phyloP scores from a whole-genome alignment of 2,329 filamentous ascomycete genomes.

The Colletotrichum simmondsii region DNA sequence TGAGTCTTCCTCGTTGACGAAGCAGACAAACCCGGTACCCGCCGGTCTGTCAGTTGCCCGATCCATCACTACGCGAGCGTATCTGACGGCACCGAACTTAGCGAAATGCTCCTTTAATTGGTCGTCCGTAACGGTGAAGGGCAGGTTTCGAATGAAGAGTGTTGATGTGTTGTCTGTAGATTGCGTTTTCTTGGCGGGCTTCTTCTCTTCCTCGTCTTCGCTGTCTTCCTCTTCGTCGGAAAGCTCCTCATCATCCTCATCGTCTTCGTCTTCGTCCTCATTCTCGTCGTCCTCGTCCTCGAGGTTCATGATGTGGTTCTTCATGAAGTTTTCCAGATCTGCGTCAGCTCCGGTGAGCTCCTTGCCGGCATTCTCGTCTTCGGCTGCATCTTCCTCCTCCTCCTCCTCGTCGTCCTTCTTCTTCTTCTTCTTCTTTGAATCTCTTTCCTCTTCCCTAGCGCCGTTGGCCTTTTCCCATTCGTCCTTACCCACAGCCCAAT shows the following conservation, averaged over 20 bases:
- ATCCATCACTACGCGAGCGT: constrained; percentile 92
- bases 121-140: constrained; percentile 88
- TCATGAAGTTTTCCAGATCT: constrained; percentile 66
- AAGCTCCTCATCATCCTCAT: constrained; percentile 57
- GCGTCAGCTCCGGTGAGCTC: constrained; percentile 55
- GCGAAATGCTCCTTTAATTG: constrained; percentile 85
- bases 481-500: constrained; percentile 95
- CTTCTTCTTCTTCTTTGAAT: constrained; percentile 42
- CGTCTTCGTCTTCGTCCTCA: constrained; percentile 55
- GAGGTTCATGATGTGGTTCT: constrained; percentile 66
- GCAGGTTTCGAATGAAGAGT: constrained; percentile 92
- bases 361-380: constrained; percentile 39
- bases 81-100: constrained; percentile 89
- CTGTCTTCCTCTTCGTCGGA: constrained; percentile 55
- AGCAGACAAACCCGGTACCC: constrained; percentile 96
- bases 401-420: constrained; percentile 55
- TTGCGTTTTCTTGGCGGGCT: constrained; percentile 46
- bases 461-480: constrained; percentile 78
- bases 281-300: constrained; percentile 67
- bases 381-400: constrained; percentile 39
- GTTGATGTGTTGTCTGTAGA: constrained; percentile 77
- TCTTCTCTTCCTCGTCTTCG: constrained; percentile 48
- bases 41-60: constrained; percentile 85
- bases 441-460: constrained; percentile 40
- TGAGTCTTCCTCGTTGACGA: constrained; percentile 81